Percentiles rank a stretch among this genome's conserved stretches.
Evolutionary conservation across 495 filamentous ascomycete genomes (phyloP).

Genomic region (Durotheca rogersii): DNA sequence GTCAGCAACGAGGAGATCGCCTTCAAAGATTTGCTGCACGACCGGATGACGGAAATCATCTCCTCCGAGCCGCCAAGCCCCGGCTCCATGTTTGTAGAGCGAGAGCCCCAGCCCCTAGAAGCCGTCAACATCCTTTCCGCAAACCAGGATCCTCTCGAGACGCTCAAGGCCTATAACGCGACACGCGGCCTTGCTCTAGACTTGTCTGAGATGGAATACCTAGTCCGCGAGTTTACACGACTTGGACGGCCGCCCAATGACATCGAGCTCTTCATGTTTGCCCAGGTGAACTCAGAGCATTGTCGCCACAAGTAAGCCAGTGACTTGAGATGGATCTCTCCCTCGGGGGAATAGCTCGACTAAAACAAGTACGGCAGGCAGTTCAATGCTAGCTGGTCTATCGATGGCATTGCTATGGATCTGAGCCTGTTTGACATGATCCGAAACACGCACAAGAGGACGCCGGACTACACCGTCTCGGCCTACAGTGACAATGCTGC

Average conservation of each 20-base stretch:
- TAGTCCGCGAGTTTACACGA: slow-evolving; percentile 77
- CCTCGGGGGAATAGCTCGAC: too few species aligned
- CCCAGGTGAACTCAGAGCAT: slow-evolving; percentile 89
- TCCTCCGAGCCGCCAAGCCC: slow-evolving; percentile 64
- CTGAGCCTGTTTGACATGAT: slow-evolving; percentile 92
- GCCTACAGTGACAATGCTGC: slow-evolving; percentile 98
- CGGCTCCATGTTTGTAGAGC: slow-evolving; percentile 74
- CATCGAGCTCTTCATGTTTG: slow-evolving; percentile 98
- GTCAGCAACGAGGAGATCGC: slow-evolving; percentile 52
- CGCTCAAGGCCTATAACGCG: slow-evolving; percentile 79
- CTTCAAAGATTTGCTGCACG: slow-evolving; percentile 73
- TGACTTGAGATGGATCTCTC: slow-evolving; percentile 17
- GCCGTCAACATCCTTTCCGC: slow-evolving; percentile 68
- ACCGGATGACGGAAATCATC: slow-evolving; percentile 91
- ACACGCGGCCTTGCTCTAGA: slow-evolving; percentile 83
- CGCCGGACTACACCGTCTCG: slow-evolving; percentile 78
- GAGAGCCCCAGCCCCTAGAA: slow-evolving; percentile 66
- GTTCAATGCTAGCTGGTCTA: slow-evolving; percentile 98
- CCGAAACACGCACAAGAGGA: slow-evolving; percentile 79
- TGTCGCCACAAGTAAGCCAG: slow-evolving; percentile 63
- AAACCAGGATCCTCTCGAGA: slow-evolving; percentile 61
- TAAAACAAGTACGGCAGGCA: slow-evolving; percentile 50
- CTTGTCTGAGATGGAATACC: slow-evolving; percentile 86
- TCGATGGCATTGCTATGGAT: slow-evolving; percentile 79
- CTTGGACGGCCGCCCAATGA: slow-evolving; percentile 78